Evolutionary conservation across 805 yeast species (phyloP), one percentile per base, ranked within the genome.

Genomic region (Kodamaea jinghongensis): DNA sequence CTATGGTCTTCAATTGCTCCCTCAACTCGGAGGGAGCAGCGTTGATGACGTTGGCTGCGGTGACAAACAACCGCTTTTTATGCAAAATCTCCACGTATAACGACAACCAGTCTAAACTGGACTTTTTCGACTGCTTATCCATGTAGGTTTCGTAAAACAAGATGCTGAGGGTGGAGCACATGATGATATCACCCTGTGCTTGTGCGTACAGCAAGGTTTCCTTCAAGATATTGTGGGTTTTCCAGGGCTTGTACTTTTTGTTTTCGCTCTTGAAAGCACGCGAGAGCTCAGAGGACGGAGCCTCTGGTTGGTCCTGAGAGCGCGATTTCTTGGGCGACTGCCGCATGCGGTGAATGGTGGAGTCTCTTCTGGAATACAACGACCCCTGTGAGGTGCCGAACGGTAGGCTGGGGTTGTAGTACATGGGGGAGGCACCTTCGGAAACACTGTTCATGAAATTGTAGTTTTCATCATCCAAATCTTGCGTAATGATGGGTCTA

Each of bases 181-280:
- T 65, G 10, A 81, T 63, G 12, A 81, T 51, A 54, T 85, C 88
- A 1, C 91, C 91, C 47, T 81, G 84, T 6, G 58, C 57, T 4
- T 74, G 55, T 31, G 83, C 75, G 58, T 75, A 81, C 15, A 70
- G 71, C n/a, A 78, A 58, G 0, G 80, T 77, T 47, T 76, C 65
- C 34, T 61, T 51, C 8, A 85, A 63, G 41, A 85, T 55, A 34
- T 56, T 61, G 6, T 66, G 60, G 2, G 83, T 74, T 12, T 70
- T 65, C 85, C 89, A 85, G 0, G 90, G 87, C 22, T 47, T 47
- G 28, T 37, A 30, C 17, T 31, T 34, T 26, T 41, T 11, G 23
- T 45, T 28, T 45, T 50, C 41, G 37, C 48, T 27, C 13, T 31
- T 28, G 27, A 38, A 33, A 3, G 42, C 42, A 20, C 20, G 26